Evolutionary conservation across 208 protist genomes (phyloP), one percentile per base, ranked within the genome.

Genomic region (Angomonas deanei): DNA sequence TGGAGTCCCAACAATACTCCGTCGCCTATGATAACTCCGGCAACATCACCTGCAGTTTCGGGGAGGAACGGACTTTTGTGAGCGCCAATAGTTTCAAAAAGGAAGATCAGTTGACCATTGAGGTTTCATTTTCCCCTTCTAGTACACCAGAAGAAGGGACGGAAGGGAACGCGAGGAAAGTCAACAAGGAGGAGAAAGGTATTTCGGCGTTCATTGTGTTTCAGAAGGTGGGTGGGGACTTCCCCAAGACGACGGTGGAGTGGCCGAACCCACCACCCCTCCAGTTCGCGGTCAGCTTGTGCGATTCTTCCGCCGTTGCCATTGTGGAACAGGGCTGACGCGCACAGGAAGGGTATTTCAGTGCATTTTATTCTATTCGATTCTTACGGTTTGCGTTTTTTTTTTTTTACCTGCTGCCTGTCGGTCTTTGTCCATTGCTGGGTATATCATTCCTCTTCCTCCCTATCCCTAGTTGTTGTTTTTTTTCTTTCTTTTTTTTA

Each of bases 1-100:
- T 95, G 28, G 63, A 77, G 10, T 55, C 66, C 2, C 84, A 91
- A 54, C 62, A 61, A 32, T 61, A 80, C 57, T 72, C 79, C 26
- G 79, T 91, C n/a, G 77, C 71, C 31, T 95, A 91, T 76, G 78
- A 81, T 61, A 91, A 76, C 65, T 88, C 83, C 3, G 88, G 88
- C n/a, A 83, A 95, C 63, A 66, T 95, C 15, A 69, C 66, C 24
- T 56, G 48, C 3, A 33, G n/a, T 27, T 38, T 55, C 17, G 65
- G 48, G 8, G 57, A 57, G 19, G 65, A 69, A n/a, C 34, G 17
- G 13, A 36, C 53, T 17, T 80, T 66, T 38, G 28, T 38, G 3
- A 47, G 34, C 3, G 69, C 69, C 11, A 34, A 21, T 3, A 55
- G 61, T 2, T 80, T 68, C 50, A 76, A 64, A 21, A 70, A 8